phyloP scores from a whole-genome alignment of 345 rosid genomes.

The Populus alba region DNA sequence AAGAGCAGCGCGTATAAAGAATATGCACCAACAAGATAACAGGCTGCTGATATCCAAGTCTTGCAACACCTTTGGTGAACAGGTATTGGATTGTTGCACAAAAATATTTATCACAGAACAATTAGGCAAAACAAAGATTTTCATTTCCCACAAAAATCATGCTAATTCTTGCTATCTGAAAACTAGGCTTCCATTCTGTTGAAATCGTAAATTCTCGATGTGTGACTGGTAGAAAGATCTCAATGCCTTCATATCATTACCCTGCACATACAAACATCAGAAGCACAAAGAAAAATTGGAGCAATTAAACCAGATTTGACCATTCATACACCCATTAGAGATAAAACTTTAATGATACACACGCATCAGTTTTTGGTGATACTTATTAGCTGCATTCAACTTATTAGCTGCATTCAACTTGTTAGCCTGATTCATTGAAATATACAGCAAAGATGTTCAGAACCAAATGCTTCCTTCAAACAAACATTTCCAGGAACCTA shows the following conservation, averaged over 20 bases:
- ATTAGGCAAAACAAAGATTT: not conserved
- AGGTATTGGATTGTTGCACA: not conserved
- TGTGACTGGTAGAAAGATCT: constrained; percentile 70
- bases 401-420: not conserved
- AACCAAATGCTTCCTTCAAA: not conserved
- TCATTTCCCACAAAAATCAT: not conserved
- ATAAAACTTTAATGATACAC: too few species aligned
- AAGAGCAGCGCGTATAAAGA: constrained; percentile 6
- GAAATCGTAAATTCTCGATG: constrained; percentile 62
- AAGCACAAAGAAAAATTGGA: not conserved
- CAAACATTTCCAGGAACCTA: not conserved
- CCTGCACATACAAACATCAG: constrained; percentile 45
- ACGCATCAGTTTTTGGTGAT: not conserved
- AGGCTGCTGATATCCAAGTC: not conserved
- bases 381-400: not conserved
- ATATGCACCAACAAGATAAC: not conserved
- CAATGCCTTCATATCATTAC: constrained; percentile 59
- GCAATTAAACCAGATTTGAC: not conserved
- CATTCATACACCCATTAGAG: not conserved
- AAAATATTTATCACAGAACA: not conserved
- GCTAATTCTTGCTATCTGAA: constrained; percentile 64
- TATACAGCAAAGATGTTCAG: not conserved
- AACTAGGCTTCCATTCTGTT: constrained; percentile 71
- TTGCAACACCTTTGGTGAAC: constrained; percentile 17
- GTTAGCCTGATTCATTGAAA: not conserved